Evolutionary conservation across 192 early-diverging fungal genomes (phyloP).

Genomic region (Thamnidium elegans): DNA sequence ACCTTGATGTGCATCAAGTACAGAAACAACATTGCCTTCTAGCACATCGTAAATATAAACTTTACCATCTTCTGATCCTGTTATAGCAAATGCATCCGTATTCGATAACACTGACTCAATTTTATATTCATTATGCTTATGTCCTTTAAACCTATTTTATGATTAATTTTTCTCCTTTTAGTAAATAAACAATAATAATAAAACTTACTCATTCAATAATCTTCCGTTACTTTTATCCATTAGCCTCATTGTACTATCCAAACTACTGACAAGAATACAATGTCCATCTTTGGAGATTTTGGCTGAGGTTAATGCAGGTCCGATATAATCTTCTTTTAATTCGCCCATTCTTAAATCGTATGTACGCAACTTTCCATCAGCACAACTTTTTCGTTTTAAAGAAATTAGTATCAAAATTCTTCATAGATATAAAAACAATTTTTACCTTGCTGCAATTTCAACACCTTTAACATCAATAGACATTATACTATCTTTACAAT

Average conservation of each 20-base stretch:
- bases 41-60: conserved; percentile 87
- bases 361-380: conserved; percentile 78
- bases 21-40: conserved; percentile 31
- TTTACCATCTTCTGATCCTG: conserved; percentile 87
- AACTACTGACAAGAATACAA: conserved; percentile 69
- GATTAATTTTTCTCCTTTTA: conserved; percentile 53
- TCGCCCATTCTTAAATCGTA: conserved; percentile 84
- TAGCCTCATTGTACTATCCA: conserved; percentile 80
- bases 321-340: conserved; percentile 68
- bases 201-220: conserved; percentile 63
- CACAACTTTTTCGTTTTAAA: conserved; percentile 44
- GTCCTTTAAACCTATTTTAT: conserved; percentile 66
- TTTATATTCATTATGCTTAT: conserved; percentile 76
- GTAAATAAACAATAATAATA: conserved; percentile 43
- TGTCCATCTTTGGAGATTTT: conserved; percentile 63
- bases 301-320: conserved; percentile 74
- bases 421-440: too few species aligned
- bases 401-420: background rate
- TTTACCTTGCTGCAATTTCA: conserved; percentile 75
- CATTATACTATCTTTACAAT: conserved; percentile 84
- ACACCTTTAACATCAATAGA: conserved; percentile 65
- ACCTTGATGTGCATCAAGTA: conserved; percentile 50
- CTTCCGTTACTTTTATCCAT: conserved; percentile 78
- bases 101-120: conserved; percentile 68
- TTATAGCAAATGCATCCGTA: conserved; percentile 70